A percentile compares a stretch with the other conserved stretches of the same genome.
These are phyloP conservation scores for Fusarium udum DNA, from an alignment of 2,329 filamentous ascomycete species.

Conservation along the genomic window DNA sequence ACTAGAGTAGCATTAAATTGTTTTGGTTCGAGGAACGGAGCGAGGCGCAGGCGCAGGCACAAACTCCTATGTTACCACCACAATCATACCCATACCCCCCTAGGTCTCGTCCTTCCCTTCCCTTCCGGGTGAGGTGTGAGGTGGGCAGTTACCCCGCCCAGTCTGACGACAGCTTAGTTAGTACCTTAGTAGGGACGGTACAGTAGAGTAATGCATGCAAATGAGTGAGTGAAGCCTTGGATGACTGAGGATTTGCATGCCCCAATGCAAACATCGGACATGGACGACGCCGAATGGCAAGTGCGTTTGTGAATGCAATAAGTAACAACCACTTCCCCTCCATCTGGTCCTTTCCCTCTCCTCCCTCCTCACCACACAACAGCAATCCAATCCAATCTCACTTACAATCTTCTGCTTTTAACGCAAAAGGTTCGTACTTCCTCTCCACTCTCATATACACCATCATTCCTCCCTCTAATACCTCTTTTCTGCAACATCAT, in stretches of 20 bases:
- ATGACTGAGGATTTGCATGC: conserved; percentile 32
- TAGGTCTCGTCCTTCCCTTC: conserved; percentile 24
- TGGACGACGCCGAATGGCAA: conserved; percentile 30
- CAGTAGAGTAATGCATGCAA: conserved; percentile 13
- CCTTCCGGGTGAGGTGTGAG: conserved; percentile 22
- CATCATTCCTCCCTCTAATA: neutral
- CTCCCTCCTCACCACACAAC: conserved; percentile 42
- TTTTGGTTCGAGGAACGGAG: conserved; percentile 5
- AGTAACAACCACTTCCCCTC: conserved; percentile 49
- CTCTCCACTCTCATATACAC: neutral
- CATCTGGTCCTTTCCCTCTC: conserved; percentile 34
- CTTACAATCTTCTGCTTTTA: conserved; percentile 39
- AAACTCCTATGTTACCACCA: neutral
- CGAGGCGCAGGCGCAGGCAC: conserved; percentile 32
- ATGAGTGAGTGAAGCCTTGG: conserved; percentile 7
- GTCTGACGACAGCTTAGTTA: conserved; percentile 53
- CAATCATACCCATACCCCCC: conserved; percentile 21
- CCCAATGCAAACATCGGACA: conserved; percentile 16
- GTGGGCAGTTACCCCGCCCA: conserved; percentile 54
- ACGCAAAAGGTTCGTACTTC: conserved; percentile 34
- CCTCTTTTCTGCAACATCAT: conserved; percentile 1
- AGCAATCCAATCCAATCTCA: conserved; percentile 30
- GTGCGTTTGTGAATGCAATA: conserved; percentile 42
- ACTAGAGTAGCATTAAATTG: conserved; percentile 3
- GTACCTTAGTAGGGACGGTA: conserved; percentile 2